Percentiles rank a stretch among this genome's conserved stretches.
phyloP scores from a whole-genome alignment of 306 rosid species.

The Oxytropis ochrocephala region DNA sequence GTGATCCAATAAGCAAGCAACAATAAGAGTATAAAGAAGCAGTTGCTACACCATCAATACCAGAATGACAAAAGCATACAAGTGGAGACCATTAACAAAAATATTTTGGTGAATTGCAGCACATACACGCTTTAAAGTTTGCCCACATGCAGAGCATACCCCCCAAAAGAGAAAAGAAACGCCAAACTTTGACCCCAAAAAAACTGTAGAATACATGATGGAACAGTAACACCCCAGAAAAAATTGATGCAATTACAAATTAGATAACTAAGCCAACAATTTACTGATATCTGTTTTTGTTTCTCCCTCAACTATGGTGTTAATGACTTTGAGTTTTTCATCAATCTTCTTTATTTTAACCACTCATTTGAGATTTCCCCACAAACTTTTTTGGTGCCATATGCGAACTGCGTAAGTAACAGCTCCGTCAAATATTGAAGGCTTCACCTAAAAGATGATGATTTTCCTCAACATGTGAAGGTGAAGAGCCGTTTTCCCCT shows the following conservation, averaged over 20 bases:
- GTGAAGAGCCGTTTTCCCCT: neutral
- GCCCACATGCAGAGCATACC: neutral
- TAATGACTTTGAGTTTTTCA: neutral
- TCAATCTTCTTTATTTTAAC: neutral
- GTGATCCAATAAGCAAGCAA: constrained; percentile 18
- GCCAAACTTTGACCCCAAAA: neutral
- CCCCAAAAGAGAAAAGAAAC: neutral
- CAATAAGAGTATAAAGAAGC: constrained; percentile 14
- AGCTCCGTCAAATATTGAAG: neutral
- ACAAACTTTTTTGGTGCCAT: neutral
- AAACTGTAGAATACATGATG: neutral
- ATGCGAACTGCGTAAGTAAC: neutral
- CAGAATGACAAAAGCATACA: neutral
- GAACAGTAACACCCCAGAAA: neutral
- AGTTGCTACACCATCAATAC: neutral
- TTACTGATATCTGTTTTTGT: neutral
- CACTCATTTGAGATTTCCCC: neutral
- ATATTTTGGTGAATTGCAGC: neutral
- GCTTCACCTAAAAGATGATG: neutral
- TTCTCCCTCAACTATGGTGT: neutral
- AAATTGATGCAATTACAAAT: neutral
- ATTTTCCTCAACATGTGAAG: neutral
- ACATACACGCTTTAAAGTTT: neutral
- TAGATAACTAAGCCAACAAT: neutral
- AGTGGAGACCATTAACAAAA: neutral